phyloP scores from a whole-genome alignment of 1,284 basidiomycete genomes.

The Sanguinoderma infundibulare region DNA sequence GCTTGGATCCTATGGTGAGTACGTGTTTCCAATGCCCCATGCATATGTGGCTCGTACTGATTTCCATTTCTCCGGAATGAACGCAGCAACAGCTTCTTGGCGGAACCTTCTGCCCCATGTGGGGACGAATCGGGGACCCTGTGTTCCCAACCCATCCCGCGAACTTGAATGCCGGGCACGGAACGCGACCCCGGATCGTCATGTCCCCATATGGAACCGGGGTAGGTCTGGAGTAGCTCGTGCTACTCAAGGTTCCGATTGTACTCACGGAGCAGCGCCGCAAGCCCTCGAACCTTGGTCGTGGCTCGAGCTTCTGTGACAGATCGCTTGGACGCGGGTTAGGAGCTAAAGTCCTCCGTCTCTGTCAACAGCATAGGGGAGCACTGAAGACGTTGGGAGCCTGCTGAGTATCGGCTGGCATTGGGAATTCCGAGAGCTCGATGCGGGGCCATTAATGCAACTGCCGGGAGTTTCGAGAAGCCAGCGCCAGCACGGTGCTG shows the following conservation, averaged over 20 bases:
- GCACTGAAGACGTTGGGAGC: too few species aligned
- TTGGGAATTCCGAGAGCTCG: too few species aligned
- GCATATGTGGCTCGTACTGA: too few species aligned
- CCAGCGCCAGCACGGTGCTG: too few species aligned
- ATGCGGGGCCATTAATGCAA: too few species aligned
- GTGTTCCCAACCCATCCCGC: neutral
- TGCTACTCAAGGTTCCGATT: neutral
- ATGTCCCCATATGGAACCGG: neutral
- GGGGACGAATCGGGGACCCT: neutral
- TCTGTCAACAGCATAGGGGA: too few species aligned
- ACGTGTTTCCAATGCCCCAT: too few species aligned
- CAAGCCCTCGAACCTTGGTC: neutral
- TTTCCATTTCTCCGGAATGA: neutral
- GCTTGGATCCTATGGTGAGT: too few species aligned
- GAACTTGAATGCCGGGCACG: neutral
- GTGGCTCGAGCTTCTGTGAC: neutral
- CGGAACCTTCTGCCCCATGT: neutral
- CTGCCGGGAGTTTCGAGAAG: too few species aligned
- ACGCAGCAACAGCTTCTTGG: neutral
- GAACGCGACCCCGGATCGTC: neutral
- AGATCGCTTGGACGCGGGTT: too few species aligned
- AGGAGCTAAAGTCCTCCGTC: too few species aligned
- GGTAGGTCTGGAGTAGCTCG: neutral
- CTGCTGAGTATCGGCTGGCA: too few species aligned
- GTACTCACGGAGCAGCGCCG: neutral